Conservation (phyloP, 2,329 filamentous ascomycete species). For the Diaporthe caulivora region DNA sequence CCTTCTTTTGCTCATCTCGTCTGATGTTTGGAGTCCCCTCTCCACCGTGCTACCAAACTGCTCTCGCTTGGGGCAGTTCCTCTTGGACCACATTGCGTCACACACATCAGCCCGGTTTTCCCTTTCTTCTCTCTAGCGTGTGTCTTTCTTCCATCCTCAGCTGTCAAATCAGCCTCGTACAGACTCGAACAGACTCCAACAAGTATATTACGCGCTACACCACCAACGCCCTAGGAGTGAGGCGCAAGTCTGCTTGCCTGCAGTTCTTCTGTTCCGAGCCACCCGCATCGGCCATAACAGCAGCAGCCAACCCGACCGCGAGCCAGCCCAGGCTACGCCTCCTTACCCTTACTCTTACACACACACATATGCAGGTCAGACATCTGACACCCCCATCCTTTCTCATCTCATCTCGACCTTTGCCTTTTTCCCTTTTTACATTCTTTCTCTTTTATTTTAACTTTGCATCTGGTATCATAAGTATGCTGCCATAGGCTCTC, state of each 20-base stretch:
- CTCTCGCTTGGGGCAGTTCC: neutral
- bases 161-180: slow-evolving; percentile 1
- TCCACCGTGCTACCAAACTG: neutral
- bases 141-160: too few relatives aligned
- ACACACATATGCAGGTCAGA: slow-evolving; percentile 14
- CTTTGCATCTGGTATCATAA: neutral
- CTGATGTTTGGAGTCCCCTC: slow-evolving; percentile 13
- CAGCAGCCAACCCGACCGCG: slow-evolving; percentile 7
- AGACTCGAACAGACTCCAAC: neutral
- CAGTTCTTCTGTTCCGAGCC: slow-evolving; percentile 21
- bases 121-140: neutral
- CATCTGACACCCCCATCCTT: slow-evolving; percentile 20
- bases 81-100: slow-evolving; percentile 27
- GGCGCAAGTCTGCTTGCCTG: slow-evolving; percentile 8
- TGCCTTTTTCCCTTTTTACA: too few relatives aligned
- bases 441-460: neutral
- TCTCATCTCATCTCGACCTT: neutral
- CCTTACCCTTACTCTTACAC: neutral
- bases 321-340: slow-evolving; percentile 21
- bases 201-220: neutral
- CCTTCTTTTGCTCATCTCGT: slow-evolving; percentile 7
- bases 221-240: neutral
- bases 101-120: slow-evolving; percentile 5
- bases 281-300: slow-evolving; percentile 2
- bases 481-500: slow-evolving; percentile 24